Percentiles rank a stretch among this genome's conserved stretches.
phyloP scores from a whole-genome alignment of 495 filamentous ascomycete species.

The Cladorrhinum samala region DNA sequence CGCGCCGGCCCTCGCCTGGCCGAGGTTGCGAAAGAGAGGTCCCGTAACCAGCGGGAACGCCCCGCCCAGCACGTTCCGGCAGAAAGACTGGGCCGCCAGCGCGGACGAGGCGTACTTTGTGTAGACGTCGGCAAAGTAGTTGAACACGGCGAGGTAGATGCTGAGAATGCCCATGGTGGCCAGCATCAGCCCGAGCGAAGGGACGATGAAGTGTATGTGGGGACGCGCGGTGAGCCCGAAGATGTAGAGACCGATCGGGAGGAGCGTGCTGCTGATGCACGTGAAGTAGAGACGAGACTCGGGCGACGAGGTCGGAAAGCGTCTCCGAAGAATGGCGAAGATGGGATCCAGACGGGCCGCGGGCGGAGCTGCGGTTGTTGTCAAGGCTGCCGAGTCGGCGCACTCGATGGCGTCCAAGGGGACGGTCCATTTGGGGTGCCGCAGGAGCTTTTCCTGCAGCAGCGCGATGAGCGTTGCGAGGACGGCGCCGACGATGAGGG shows the following conservation, averaged over 20 bases:
- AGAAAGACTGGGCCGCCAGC: constrained; percentile 79
- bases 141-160: constrained; percentile 87
- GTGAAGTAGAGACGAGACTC: constrained; percentile 80
- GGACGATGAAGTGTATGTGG: constrained; percentile 70
- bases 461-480: constrained; percentile 69
- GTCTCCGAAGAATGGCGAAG: constrained; percentile 34
- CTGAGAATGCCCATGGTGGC: constrained; percentile 85
- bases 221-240: constrained; percentile 75
- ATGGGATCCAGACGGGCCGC: constrained; percentile 5
- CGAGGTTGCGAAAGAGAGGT: constrained; percentile 64
- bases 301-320: constrained; percentile 49
- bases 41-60: constrained; percentile 73
- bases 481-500: constrained; percentile 62
- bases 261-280: constrained; percentile 59
- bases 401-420: neutral
- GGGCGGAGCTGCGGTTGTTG: constrained; percentile 3
- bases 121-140: constrained; percentile 91
- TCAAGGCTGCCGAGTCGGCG: constrained; percentile 17
- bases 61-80: constrained; percentile 78
- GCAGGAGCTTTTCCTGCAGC: constrained; percentile 54
- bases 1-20: constrained; percentile 65
- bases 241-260: constrained; percentile 61
- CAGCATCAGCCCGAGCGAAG: constrained; percentile 61
- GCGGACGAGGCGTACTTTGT: constrained; percentile 79
- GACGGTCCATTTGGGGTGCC: constrained; percentile 34